phyloP scores from a whole-genome alignment of 1,284 basidiomycete genomes.

The Cerrena zonata region DNA sequence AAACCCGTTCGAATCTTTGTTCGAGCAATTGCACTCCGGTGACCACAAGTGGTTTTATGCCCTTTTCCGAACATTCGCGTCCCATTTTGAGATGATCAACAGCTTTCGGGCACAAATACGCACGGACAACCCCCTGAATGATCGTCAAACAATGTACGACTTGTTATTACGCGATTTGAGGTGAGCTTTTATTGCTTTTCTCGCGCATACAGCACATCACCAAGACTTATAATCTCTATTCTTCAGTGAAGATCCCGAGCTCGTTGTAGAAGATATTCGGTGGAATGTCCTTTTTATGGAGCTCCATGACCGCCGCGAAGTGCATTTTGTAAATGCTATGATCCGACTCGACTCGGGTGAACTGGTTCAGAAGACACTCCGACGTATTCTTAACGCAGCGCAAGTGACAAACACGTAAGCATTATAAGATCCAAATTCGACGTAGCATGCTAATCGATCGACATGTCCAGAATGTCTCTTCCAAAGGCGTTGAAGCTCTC shows the following conservation, averaged over 20 bases:
- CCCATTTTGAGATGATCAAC: neutral
- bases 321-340: neutral
- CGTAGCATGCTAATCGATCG: too few relatives aligned
- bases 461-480: neutral
- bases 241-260: neutral
- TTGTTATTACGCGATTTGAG: neutral
- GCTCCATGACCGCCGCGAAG: neutral
- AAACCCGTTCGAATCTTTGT: neutral
- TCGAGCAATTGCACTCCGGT: neutral
- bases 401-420: neutral
- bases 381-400: neutral
- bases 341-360: neutral
- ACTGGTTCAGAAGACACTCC: neutral
- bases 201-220: too few relatives aligned
- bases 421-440: neutral
- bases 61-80: neutral
- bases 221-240: too few relatives aligned
- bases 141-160: neutral
- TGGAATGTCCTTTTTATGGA: neutral
- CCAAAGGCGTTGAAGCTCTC: neutral
- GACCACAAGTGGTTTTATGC: neutral
- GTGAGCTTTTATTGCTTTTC: neutral
- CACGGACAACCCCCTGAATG: neutral
- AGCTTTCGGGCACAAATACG: neutral
- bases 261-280: neutral